Conservation (phyloP, 116 monocot genomes). For the Zostera marina region DNA sequence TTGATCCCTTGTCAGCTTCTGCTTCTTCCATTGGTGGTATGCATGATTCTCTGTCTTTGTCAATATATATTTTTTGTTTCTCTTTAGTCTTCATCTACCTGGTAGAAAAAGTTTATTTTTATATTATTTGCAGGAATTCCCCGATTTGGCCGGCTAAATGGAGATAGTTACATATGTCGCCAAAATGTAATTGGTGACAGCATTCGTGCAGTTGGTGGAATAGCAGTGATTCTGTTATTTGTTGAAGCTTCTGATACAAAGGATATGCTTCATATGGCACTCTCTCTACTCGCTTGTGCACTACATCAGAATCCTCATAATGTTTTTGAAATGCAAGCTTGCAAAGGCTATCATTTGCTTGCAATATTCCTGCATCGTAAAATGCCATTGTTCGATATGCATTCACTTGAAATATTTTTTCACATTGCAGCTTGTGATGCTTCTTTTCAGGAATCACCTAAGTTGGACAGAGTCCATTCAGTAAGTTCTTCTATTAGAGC, state of each 20-base stretch:
- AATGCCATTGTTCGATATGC: constrained; percentile 95
- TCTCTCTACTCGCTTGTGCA: constrained; percentile 70
- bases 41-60: constrained; percentile 3
- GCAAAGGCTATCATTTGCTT: constrained; percentile 93
- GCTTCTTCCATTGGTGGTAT: constrained; percentile 98
- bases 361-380: constrained; percentile 79
- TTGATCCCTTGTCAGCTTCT: constrained; percentile 89
- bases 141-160: constrained; percentile 84
- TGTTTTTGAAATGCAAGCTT: constrained; percentile 82
- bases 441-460: constrained; percentile 62
- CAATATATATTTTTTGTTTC: neutral
- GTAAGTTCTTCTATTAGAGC: constrained; percentile 18
- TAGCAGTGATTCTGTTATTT: constrained; percentile 78
- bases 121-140: constrained; percentile 65
- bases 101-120: neutral
- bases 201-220: constrained; percentile 84
- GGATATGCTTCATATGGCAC: constrained; percentile 92
- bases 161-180: constrained; percentile 81
- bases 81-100: neutral
- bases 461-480: constrained; percentile 24
- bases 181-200: constrained; percentile 83
- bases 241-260: constrained; percentile 89
- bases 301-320: constrained; percentile 88
- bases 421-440: constrained; percentile 98
- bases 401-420: constrained; percentile 91